Conservation (phyloP, 805 yeast species). For the Kazachstania psychrophila region DNA sequence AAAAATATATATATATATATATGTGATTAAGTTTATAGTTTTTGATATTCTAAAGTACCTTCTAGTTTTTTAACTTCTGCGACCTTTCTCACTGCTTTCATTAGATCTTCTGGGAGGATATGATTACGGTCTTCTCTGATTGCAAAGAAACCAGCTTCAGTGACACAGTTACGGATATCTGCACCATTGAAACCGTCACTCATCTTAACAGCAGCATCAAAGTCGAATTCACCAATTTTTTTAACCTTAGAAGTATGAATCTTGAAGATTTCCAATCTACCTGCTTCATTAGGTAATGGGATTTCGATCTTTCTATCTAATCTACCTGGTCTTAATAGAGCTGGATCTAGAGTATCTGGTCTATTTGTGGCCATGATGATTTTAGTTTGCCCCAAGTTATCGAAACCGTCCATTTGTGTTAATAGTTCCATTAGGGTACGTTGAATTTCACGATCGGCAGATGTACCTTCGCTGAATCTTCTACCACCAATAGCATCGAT, state of each 20-base stretch:
- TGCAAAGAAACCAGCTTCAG: constrained; percentile 98
- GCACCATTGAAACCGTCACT: constrained; percentile 99
- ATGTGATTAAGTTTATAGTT: constrained; percentile 40
- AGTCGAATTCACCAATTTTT: constrained; percentile 92
- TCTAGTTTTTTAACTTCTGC: constrained; percentile 95
- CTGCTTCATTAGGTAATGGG: constrained; percentile 91
- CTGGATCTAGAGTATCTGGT: constrained; percentile 97
- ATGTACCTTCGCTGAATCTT: constrained; percentile 94
- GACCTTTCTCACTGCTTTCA: constrained; percentile 97
- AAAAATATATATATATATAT: constrained; percentile 5
- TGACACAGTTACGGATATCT: constrained; percentile 88
- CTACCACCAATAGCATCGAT: constrained; percentile 98
- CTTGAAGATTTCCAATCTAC: constrained; percentile 87
- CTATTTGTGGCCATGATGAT: constrained; percentile 99
- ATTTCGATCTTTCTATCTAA: constrained; percentile 94
- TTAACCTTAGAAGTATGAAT: constrained; percentile 80
- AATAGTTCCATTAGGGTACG: constrained; percentile 94
- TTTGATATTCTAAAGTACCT: constrained; percentile 91
- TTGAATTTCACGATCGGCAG: constrained; percentile 97
- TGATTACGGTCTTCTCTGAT: constrained; percentile 96
- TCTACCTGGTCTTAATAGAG: constrained; percentile 93
- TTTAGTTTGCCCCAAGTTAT: constrained; percentile 90
- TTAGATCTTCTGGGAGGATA: constrained; percentile 83
- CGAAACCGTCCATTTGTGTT: constrained; percentile 98
- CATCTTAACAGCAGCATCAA: constrained; percentile 96